phyloP scores from a whole-genome alignment of 495 filamentous ascomycete genomes.

The Cercophora newfieldiana region DNA sequence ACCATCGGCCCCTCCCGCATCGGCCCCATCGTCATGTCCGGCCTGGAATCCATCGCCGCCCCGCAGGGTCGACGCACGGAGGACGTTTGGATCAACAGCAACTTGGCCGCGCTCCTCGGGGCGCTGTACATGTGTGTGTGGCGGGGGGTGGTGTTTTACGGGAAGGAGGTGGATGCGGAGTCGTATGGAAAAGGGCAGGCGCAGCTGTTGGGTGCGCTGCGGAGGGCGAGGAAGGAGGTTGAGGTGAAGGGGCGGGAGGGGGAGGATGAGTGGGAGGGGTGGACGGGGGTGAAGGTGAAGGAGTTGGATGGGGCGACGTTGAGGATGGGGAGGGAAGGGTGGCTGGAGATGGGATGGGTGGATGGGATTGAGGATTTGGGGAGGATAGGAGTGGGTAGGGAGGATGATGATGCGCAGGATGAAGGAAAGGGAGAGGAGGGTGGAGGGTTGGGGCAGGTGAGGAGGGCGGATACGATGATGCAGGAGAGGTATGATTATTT shows the following conservation, averaged over 20 bases:
- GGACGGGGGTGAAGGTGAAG: conserved; percentile 41
- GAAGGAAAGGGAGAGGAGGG: conserved; percentile 26
- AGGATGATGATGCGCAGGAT: conserved; percentile 24
- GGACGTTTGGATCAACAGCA: conserved; percentile 55
- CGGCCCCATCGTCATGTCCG: conserved; percentile 46
- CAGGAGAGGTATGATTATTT: conserved; percentile 81
- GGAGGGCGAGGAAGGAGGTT: conserved; percentile 35
- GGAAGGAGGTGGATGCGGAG: conserved; percentile 38
- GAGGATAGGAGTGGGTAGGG: conserved; percentile 19
- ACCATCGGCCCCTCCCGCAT: conserved; percentile 37
- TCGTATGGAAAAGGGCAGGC: conserved; percentile 42
- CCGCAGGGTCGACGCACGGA: conserved; percentile 37
- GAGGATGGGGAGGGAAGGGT: conserved; percentile 56
- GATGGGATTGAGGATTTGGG: conserved; percentile 44
- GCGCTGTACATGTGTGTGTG: conserved; percentile 67
- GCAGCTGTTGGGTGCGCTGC: conserved; percentile 40
- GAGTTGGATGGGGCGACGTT: conserved; percentile 63
- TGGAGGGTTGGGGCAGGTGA: conserved; percentile 35
- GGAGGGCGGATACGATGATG: conserved; percentile 74
- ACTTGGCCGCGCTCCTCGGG: conserved; percentile 58
- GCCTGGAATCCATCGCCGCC: conserved; percentile 43
- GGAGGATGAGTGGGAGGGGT: conserved; percentile 44
- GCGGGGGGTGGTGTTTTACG: conserved; percentile 41
- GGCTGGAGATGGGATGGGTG: conserved; percentile 72
- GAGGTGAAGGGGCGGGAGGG: conserved; percentile 40